Percentiles rank a stretch among this genome's conserved stretches.
Conservation (phyloP, 208 protist species). For the Herpetomonas samuelpessoai region DNA sequence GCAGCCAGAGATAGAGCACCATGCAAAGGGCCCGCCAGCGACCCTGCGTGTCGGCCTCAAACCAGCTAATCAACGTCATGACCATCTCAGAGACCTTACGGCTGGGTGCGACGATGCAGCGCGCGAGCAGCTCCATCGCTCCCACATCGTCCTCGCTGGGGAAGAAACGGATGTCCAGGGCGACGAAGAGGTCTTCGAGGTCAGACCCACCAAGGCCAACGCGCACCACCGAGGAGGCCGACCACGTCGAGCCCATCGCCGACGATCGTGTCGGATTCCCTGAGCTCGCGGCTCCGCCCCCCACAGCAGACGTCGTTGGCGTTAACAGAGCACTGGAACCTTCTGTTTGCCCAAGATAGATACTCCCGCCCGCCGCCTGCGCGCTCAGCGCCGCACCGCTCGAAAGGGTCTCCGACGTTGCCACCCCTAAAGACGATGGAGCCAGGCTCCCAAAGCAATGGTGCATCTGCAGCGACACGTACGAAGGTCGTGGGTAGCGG, state of each 20-base stretch:
- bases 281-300: background rate
- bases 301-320: background rate
- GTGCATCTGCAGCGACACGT: conserved; percentile 7
- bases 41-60: conserved; percentile 10
- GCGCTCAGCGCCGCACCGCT: background rate
- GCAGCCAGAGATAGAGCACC: conserved; percentile 21
- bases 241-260: background rate
- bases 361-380: background rate
- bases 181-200: background rate
- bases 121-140: background rate
- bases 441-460: background rate
- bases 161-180: background rate
- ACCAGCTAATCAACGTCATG: conserved; percentile 10
- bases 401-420: background rate
- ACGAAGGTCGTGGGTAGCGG: conserved; percentile 15
- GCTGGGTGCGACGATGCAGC: background rate
- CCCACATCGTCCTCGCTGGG: background rate
- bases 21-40: conserved; percentile 19
- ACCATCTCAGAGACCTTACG: conserved; percentile 3
- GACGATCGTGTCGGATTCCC: background rate
- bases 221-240: background rate
- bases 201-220: background rate
- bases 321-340: too few relatives aligned
- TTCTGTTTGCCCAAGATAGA: too few relatives aligned
- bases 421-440: background rate